Conservation (phyloP, 2,329 filamentous ascomycete genomes). For the Neofusicoccum laricinum region DNA sequence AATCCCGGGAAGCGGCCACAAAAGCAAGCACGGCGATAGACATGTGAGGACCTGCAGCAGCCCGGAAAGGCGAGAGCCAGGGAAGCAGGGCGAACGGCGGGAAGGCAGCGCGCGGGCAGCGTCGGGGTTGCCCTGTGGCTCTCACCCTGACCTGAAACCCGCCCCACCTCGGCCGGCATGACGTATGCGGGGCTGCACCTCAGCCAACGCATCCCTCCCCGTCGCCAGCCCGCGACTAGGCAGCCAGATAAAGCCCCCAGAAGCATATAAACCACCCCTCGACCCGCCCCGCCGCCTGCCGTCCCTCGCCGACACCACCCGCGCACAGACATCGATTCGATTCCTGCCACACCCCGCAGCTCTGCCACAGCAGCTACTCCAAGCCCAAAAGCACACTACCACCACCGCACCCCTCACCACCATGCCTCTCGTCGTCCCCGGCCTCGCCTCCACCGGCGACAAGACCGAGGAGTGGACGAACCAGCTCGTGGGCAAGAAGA, state of each 20-base stretch:
- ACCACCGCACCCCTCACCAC: background rate
- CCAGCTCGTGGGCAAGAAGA: slow-evolving; percentile 52
- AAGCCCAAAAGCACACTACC: too few relatives aligned
- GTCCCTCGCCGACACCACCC: background rate
- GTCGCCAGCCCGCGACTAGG: background rate
- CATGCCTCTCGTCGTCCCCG: slow-evolving; percentile 53
- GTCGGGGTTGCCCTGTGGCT: too few relatives aligned
- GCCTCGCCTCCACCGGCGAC: slow-evolving; percentile 37
- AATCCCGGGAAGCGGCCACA: too few relatives aligned
- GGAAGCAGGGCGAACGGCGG: too few relatives aligned
- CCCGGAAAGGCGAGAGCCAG: too few relatives aligned
- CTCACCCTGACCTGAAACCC: background rate
- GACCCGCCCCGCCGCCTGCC: background rate
- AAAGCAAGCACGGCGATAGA: too few relatives aligned
- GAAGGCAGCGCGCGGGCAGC: too few relatives aligned
- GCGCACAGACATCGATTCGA: background rate
- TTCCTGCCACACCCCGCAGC: background rate
- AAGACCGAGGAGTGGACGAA: slow-evolving; percentile 44
- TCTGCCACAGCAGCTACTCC: too few relatives aligned
- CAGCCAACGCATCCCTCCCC: background rate
- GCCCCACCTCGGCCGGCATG: background rate
- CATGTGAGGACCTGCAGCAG: too few relatives aligned
- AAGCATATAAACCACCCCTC: background rate
- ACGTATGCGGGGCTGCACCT: slow-evolving; percentile 5
- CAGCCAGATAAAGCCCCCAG: background rate